Conservation (phyloP, 495 filamentous ascomycete species). For the Penicilliopsis zonata region DNA sequence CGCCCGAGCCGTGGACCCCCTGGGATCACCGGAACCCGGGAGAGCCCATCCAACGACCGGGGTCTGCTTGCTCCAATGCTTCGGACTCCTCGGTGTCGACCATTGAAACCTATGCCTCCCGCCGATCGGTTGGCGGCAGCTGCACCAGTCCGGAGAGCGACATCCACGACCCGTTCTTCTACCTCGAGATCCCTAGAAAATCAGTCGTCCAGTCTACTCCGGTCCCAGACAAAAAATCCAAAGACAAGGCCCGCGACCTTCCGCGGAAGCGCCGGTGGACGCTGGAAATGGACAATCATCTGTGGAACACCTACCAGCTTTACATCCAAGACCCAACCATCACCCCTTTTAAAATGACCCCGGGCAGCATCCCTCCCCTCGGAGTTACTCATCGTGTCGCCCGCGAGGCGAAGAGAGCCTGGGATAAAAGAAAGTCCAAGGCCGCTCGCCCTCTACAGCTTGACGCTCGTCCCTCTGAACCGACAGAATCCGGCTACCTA, state of each 20-base stretch:
- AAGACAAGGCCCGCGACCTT: conserved; percentile 9
- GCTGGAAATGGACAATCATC: conserved; percentile 78
- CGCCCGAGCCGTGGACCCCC: conserved; percentile 16
- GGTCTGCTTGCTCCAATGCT: conserved; percentile 46
- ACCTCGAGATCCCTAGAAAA: conserved; percentile 26
- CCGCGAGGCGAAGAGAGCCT: conserved; percentile 70
- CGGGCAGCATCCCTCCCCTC: conserved; percentile 73
- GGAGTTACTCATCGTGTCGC: conserved; percentile 86
- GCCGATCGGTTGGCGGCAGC: conserved; percentile 51
- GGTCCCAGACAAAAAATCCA: conserved; percentile 11
- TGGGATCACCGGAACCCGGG: conserved; percentile 22
- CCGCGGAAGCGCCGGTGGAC: conserved; percentile 49
- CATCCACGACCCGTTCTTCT: conserved; percentile 42
- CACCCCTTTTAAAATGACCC: conserved; percentile 85
- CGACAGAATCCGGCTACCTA: not conserved
- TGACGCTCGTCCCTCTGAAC: not conserved
- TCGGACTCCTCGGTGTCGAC: conserved; percentile 65
- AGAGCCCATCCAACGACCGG: conserved; percentile 37
- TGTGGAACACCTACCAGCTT: conserved; percentile 81
- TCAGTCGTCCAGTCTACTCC: conserved; percentile 21
- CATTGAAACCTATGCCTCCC: conserved; percentile 50
- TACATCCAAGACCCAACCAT: conserved; percentile 88
- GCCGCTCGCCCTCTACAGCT: no score
- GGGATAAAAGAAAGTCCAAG: conserved; percentile 38
- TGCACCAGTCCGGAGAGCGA: conserved; percentile 60